phyloP scores from a whole-genome alignment of 2,329 filamentous ascomycete species.

The Diaporthe citriasiana region DNA sequence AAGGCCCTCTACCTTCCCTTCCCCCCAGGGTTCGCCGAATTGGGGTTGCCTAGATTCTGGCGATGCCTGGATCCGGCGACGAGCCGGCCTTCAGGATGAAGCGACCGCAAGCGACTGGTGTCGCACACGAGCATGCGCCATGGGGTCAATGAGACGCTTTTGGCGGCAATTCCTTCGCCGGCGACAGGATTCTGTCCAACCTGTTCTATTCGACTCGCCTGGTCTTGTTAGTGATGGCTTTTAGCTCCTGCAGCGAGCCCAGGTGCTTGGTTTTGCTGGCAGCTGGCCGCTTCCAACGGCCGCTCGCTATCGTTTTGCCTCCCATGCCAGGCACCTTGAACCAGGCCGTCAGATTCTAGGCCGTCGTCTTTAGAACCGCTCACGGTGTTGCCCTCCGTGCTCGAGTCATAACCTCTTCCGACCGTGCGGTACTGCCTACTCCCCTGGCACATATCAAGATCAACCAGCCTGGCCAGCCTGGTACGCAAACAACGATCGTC shows the following conservation, averaged over 20 bases:
- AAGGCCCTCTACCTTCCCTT: conserved; percentile 19
- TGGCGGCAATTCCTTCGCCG: conserved; percentile 23
- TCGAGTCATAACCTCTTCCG: conserved; percentile 10
- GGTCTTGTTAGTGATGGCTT: background rate
- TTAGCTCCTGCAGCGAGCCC: background rate
- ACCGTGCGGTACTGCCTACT: conserved; percentile 7
- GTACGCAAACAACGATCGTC: conserved; percentile 24
- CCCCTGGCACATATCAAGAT: conserved; percentile 17
- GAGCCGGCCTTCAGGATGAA: conserved; percentile 37
- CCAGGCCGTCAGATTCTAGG: background rate
- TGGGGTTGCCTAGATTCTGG: background rate
- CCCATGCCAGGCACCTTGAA: too few species aligned
- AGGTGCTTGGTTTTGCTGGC: conserved; percentile 8
- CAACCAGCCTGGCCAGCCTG: conserved; percentile 9
- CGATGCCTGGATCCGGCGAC: conserved; percentile 13
- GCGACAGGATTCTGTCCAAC: background rate
- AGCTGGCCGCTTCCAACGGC: background rate
- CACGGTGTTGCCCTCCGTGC: background rate
- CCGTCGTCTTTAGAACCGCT: background rate
- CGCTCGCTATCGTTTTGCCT: conserved; percentile 5
- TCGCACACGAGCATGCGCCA: conserved; percentile 9
- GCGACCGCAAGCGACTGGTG: conserved; percentile 33
- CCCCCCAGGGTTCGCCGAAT: background rate
- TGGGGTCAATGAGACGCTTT: conserved; percentile 1
- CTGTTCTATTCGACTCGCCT: background rate